Evolutionary conservation across 1,139 yeast species (phyloP).

Genomic region (Saccharomyces hybrid): DNA sequence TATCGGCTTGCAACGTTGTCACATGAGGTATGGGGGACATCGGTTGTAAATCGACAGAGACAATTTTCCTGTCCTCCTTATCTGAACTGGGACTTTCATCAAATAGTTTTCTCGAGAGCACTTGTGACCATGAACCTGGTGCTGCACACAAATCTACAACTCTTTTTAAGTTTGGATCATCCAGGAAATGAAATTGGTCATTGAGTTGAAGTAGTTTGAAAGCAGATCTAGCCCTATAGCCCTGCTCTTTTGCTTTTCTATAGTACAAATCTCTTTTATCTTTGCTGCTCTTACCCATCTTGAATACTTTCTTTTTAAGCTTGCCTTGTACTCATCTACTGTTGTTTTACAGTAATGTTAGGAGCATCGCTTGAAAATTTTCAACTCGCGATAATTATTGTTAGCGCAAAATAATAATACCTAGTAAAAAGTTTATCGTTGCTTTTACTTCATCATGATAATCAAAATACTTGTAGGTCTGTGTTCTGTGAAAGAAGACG

Average conservation of each 20-base stretch:
- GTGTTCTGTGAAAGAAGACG: background rate
- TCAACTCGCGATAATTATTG: background rate
- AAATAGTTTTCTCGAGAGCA: slow-evolving; percentile 63
- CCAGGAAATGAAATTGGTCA: slow-evolving; percentile 71
- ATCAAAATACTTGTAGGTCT: background rate
- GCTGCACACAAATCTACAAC: slow-evolving; percentile 98
- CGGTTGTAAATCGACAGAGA: slow-evolving; percentile 93
- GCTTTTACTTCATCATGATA: background rate
- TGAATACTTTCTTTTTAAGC: background rate
- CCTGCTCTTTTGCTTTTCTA: slow-evolving; percentile 92
- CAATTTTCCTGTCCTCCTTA: slow-evolving; percentile 54
- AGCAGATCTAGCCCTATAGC: slow-evolving; percentile 95
- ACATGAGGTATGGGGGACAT: slow-evolving; percentile 93
- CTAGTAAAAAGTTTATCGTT: background rate
- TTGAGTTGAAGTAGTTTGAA: slow-evolving; percentile 83
- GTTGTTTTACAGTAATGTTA: background rate
- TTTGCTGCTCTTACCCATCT: slow-evolving; percentile 91
- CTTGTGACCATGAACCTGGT: slow-evolving; percentile 99
- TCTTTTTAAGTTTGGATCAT: slow-evolving; percentile 55
- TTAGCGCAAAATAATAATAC: background rate
- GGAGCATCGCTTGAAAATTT: background rate
- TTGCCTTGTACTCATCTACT: background rate
- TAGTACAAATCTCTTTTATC: slow-evolving; percentile 89
- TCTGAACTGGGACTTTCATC: slow-evolving; percentile 26
- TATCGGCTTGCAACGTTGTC: slow-evolving; percentile 86